Evolutionary conservation across 148 eudicot species (phyloP).

Genomic region (Silene uniflora): DNA sequence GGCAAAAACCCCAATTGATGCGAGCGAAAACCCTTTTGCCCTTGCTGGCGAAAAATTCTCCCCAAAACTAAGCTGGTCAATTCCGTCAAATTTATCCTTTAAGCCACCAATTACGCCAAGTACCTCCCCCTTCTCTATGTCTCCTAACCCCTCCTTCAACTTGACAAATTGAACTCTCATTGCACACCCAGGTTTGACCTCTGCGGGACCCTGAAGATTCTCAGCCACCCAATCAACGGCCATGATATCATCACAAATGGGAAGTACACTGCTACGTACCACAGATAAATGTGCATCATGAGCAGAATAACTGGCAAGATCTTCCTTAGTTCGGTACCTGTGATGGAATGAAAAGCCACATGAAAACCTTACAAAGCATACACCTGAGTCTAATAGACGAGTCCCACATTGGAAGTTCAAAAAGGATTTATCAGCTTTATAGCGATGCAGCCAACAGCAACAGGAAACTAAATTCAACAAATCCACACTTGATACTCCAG

Average conservation of each 20-base stretch:
- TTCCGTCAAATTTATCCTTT: constrained; percentile 36
- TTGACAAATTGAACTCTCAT: constrained; percentile 59
- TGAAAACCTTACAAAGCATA: background rate
- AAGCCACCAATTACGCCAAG: constrained; percentile 52
- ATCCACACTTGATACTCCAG: background rate
- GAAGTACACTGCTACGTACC: constrained; percentile 44
- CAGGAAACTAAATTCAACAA: background rate
- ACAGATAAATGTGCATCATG: constrained; percentile 60
- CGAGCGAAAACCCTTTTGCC: constrained; percentile 77
- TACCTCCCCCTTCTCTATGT: constrained; percentile 43
- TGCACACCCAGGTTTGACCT: constrained; percentile 48
- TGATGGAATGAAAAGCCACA: constrained; percentile 36
- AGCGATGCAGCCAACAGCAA: too few species aligned
- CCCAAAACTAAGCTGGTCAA: constrained; percentile 56
- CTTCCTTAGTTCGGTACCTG: constrained; percentile 56
- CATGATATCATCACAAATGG: constrained; percentile 70
- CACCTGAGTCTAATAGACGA: background rate
- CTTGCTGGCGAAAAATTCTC: constrained; percentile 80
- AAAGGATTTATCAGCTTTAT: too few species aligned
- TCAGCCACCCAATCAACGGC: constrained; percentile 73
- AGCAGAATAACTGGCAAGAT: constrained; percentile 46
- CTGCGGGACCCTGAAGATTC: constrained; percentile 21
- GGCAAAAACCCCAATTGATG: constrained; percentile 56
- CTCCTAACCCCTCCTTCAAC: constrained; percentile 58
- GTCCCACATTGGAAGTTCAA: too few species aligned